Percentiles rank a stretch among this genome's conserved stretches.
These are phyloP conservation scores for Backusella tuberculispora DNA, from an alignment of 192 early-diverging fungal genomes.

Conservation along the genomic window DNA sequence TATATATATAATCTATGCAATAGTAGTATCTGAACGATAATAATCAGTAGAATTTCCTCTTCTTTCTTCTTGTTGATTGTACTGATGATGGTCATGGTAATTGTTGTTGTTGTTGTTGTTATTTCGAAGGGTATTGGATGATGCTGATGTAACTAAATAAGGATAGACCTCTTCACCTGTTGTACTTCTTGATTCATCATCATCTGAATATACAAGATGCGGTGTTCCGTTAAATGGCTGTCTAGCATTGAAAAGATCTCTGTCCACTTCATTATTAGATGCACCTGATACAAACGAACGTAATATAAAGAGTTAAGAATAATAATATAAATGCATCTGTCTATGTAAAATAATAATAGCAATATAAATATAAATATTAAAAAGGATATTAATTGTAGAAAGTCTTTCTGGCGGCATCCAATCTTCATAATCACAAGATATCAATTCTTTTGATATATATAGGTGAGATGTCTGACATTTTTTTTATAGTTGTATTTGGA, in stretches of 20 bases:
- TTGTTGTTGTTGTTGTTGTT: background rate
- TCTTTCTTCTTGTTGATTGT: background rate
- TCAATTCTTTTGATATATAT: background rate
- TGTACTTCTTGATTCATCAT: constrained; percentile 24
- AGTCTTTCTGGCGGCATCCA: constrained; percentile 18
- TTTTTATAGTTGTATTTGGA: background rate
- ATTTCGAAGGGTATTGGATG: constrained; percentile 15
- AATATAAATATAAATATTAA: background rate
- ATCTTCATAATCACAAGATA: background rate
- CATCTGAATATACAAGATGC: constrained; percentile 17
- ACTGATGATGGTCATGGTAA: background rate
- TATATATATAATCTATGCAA: background rate
- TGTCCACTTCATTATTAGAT: constrained; percentile 13
- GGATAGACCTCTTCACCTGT: constrained; percentile 9
- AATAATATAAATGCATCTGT: background rate
- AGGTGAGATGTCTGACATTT: background rate
- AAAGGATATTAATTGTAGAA: constrained; percentile 20
- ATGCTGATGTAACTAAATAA: constrained; percentile 11
- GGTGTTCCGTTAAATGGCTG: constrained; percentile 18
- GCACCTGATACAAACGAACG: constrained; percentile 23
- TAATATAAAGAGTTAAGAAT: constrained; percentile 6
- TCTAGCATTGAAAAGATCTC: constrained; percentile 10
- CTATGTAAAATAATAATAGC: background rate
- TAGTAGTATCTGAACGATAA: background rate
- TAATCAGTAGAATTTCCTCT: background rate